phyloP scores from a whole-genome alignment of 2,329 filamentous ascomycete genomes.

The Byssothecium circinans region DNA sequence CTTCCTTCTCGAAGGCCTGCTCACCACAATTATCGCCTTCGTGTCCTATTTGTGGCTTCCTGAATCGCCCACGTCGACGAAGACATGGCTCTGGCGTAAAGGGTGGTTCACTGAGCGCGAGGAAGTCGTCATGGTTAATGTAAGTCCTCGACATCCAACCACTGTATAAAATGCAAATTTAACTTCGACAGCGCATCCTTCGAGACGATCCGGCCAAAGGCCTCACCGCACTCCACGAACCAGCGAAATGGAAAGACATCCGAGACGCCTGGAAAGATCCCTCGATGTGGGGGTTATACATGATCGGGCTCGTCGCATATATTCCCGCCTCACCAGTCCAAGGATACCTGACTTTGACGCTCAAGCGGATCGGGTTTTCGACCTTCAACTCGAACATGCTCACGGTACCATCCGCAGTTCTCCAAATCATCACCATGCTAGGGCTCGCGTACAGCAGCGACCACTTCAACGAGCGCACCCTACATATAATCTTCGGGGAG shows the following conservation, averaged over 20 bases:
- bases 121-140: conserved; percentile 69
- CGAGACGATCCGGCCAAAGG: conserved; percentile 60
- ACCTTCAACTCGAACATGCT: conserved; percentile 49
- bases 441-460: conserved; percentile 47
- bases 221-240: conserved; percentile 59
- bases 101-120: conserved; percentile 69
- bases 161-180: neutral
- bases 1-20: conserved; percentile 47
- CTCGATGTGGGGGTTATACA: conserved; percentile 59
- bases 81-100: conserved; percentile 45
- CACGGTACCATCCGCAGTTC: conserved; percentile 46
- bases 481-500: conserved; percentile 49
- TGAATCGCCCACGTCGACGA: conserved; percentile 54
- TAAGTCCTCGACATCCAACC: neutral
- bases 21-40: conserved; percentile 33
- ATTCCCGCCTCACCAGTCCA: conserved; percentile 43
- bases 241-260: conserved; percentile 51
- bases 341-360: conserved; percentile 44
- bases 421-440: conserved; percentile 56
- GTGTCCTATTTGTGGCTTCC: conserved; percentile 41
- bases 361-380: conserved; percentile 44
- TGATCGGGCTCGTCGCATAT: conserved; percentile 48
- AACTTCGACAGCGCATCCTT: conserved; percentile 47
- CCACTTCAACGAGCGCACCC: conserved; percentile 56
- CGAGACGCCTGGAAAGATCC: conserved; percentile 56